phyloP scores from a whole-genome alignment of 257 asterid genomes.

The Ocimum tenuiflorum region DNA sequence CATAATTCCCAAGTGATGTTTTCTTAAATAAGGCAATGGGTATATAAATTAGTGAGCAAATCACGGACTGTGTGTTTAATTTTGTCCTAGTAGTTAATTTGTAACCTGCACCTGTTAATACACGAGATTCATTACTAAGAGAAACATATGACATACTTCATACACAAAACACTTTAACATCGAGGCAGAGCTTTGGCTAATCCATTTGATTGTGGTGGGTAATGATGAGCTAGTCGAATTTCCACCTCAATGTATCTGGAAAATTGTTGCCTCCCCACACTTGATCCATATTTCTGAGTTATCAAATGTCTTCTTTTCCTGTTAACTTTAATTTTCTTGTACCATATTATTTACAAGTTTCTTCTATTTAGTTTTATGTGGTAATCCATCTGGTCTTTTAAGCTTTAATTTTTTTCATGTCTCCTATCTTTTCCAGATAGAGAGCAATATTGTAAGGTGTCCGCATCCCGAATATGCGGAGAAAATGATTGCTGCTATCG shows the following conservation, averaged over 20 bases:
- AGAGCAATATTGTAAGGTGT: conserved; percentile 84
- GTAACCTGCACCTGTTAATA: background rate
- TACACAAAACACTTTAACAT: background rate
- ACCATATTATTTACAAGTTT: background rate
- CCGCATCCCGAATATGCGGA: conserved; percentile 92
- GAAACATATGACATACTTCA: background rate
- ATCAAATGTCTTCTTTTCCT: background rate
- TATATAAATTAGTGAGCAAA: conserved; percentile 1
- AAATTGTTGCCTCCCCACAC: background rate
- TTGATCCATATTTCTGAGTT: background rate
- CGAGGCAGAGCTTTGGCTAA: background rate
- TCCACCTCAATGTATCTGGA: background rate
- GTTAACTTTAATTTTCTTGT: background rate
- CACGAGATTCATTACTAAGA: background rate
- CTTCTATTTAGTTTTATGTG: background rate
- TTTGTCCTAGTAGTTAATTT: background rate
- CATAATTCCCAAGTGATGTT: conserved; percentile 2
- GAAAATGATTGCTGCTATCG: conserved; percentile 96
- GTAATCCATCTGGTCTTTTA: conserved; percentile 1
- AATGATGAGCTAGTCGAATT: conserved; percentile 5
- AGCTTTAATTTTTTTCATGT: background rate
- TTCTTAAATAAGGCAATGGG: background rate
- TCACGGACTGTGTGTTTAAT: background rate
- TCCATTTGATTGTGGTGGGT: background rate
- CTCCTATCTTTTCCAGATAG: conserved; percentile 46